A percentile compares a stretch with the other conserved stretches of the same genome.
Conservation (phyloP, 345 rosid genomes). For the Nasturtium officinale region DNA sequence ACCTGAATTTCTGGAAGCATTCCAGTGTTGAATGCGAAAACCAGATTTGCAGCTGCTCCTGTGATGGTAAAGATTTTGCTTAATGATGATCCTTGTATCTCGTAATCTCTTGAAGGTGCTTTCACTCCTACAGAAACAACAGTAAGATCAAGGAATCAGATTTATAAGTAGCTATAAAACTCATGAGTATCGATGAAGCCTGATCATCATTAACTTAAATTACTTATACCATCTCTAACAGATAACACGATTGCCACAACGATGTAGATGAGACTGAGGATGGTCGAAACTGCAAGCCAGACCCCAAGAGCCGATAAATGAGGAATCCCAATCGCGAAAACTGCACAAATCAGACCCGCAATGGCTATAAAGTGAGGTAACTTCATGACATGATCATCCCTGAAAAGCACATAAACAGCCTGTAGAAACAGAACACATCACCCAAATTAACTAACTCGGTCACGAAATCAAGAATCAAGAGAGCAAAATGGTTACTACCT, state of each 20-base stretch:
- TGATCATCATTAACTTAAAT: background rate
- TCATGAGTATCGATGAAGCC: background rate
- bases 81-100: slow-evolving; percentile 53
- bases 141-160: background rate
- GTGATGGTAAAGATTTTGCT: slow-evolving; percentile 64
- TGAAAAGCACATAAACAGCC: slow-evolving; percentile 61
- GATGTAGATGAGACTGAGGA: slow-evolving; percentile 66
- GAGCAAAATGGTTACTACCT: slow-evolving; percentile 48
- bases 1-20: slow-evolving; percentile 95
- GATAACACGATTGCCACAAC: slow-evolving; percentile 61
- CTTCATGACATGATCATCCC: slow-evolving; percentile 51
- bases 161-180: background rate
- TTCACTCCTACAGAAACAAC: slow-evolving; percentile 53
- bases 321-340: slow-evolving; percentile 83
- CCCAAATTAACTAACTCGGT: slow-evolving; percentile 14
- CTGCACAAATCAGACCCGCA: slow-evolving; percentile 55
- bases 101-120: slow-evolving; percentile 76
- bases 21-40: slow-evolving; percentile 93
- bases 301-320: slow-evolving; percentile 79
- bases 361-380: slow-evolving; percentile 61
- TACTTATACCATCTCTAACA: slow-evolving; percentile 62
- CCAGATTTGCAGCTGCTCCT: slow-evolving; percentile 82
- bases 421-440: slow-evolving; percentile 29
- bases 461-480: slow-evolving; percentile 6
- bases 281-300: slow-evolving; percentile 87